phyloP scores from a whole-genome alignment of 2,329 filamentous ascomycete genomes.

The Diaporthe humulicola region DNA sequence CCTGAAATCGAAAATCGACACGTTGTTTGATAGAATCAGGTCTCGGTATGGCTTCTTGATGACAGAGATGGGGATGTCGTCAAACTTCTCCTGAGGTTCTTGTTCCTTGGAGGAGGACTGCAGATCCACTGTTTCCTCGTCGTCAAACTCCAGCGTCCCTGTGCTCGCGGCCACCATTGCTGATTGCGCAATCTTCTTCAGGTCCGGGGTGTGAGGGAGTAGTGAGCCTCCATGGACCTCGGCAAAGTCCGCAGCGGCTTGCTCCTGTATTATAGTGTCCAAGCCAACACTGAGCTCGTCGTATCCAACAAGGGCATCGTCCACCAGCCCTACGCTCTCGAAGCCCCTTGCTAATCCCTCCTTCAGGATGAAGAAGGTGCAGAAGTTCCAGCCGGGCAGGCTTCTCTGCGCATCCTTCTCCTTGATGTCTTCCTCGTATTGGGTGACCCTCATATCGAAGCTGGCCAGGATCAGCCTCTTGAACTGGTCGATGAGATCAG shows the following conservation, averaged over 20 bases:
- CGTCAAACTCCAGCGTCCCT: constrained; percentile 48
- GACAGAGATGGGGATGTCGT: constrained; percentile 73
- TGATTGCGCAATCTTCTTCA: constrained; percentile 71
- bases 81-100: constrained; percentile 55
- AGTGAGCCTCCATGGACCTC: constrained; percentile 80
- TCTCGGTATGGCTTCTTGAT: constrained; percentile 88
- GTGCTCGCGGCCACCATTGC: constrained; percentile 56
- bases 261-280: constrained; percentile 84
- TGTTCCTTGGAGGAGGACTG: constrained; percentile 49
- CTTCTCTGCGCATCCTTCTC: constrained; percentile 90
- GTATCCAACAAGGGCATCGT: constrained; percentile 94
- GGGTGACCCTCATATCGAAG: constrained; percentile 89
- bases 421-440: constrained; percentile 97
- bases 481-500: constrained; percentile 86
- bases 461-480: constrained; percentile 89
- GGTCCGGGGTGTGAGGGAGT: constrained; percentile 78
- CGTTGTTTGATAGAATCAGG: constrained; percentile 92
- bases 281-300: constrained; percentile 92
- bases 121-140: constrained; percentile 51
- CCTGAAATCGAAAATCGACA: constrained; percentile 95
- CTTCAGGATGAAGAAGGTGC: constrained; percentile 98
- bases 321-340: constrained; percentile 94
- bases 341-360: constrained; percentile 94
- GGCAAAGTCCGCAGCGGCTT: constrained; percentile 69
- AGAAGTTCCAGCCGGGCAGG: constrained; percentile 98